Conservation (phyloP, 345 rosid genomes). For the Turritis glabra region DNA sequence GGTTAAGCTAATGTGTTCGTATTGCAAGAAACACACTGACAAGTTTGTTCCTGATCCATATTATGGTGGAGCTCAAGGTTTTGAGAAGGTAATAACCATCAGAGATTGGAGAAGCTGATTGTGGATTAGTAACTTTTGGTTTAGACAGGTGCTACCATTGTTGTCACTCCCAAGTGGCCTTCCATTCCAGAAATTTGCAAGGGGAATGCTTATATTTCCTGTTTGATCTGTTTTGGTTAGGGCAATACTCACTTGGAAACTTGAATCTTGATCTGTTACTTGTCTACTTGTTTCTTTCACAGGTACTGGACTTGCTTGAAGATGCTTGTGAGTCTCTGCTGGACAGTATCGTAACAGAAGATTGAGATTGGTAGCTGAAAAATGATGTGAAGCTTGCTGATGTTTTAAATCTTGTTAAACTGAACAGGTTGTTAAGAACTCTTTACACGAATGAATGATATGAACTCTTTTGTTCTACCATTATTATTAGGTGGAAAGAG, state of each 20-base stretch:
- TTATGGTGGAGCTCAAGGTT: slow-evolving; percentile 91
- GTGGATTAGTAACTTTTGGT: neutral
- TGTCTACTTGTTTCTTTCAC: neutral
- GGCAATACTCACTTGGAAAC: neutral
- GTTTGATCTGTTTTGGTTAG: neutral
- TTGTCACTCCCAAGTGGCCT: neutral
- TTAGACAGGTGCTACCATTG: neutral
- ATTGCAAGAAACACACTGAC: slow-evolving; percentile 82
- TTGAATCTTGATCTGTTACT: neutral
- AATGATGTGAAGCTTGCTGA: neutral
- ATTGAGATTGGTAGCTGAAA: neutral
- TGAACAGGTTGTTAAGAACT: neutral
- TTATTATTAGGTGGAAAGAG: neutral
- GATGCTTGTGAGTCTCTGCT: slow-evolving; percentile 91
- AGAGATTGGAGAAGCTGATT: neutral
- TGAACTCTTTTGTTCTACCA: neutral
- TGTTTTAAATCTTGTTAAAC: neutral
- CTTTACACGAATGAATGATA: neutral
- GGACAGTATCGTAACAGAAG: slow-evolving; percentile 50
- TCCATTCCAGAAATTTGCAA: neutral
- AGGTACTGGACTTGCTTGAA: slow-evolving; percentile 89
- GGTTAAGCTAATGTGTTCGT: slow-evolving; percentile 92
- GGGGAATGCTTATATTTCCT: no score
- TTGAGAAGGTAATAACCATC: slow-evolving; percentile 68
- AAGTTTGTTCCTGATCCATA: slow-evolving; percentile 92